Base-by-base conservation (phyloP, 2,329 filamentous ascomycete genomes). In the Cladorrhinum sp. region DNA sequence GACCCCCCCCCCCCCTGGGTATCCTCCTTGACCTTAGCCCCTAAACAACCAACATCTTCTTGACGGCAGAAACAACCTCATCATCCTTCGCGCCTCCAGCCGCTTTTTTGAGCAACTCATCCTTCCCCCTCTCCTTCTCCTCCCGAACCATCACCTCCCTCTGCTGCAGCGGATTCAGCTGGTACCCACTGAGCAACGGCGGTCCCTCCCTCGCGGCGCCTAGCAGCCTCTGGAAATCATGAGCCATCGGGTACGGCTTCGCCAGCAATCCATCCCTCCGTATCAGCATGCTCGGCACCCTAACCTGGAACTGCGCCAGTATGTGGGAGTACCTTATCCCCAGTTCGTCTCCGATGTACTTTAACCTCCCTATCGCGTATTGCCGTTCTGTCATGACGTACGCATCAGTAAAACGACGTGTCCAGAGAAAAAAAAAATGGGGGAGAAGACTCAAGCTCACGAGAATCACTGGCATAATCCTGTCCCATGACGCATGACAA, bases 281-380 rank as follows among this genome's bases (percentile, higher is more conserved):
- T 69, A 87, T 86, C 63, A 86, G 76, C 84, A 87, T 86, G 0
- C 83, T 86, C 1, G 85, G 85, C 18, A 86, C 76, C 23, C 85
- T 82, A 57, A 86, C 72, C 68, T 83, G 78, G 57, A 86, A 76
- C 83, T 82, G 76, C 18, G 76, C 74, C 36, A 87, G 68, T 50
- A 84, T 80, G 36, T 81, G 77, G 14, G 84, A 83, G 68, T 86
- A 86, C 61, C 80, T 79, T 54, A 88, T 76, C 9, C 85, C 85
- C 10, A 87, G 73, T 48, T 81, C 79, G 57, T 81, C 77, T 2
- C 79, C 80, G 51, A 88, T 84, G 66, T 78, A 82, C 54, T 75
- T 73, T 57, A 87, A 73, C 10, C 85, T 75, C 1, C 83, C 84
- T 51, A 76, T 74, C 5, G 80, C 74, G 81, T 83, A 88, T 4